These are phyloP conservation scores for Alternaria arborescens DNA, from an alignment of 2,329 filamentous ascomycete genomes.

Conservation along the genomic window DNA sequence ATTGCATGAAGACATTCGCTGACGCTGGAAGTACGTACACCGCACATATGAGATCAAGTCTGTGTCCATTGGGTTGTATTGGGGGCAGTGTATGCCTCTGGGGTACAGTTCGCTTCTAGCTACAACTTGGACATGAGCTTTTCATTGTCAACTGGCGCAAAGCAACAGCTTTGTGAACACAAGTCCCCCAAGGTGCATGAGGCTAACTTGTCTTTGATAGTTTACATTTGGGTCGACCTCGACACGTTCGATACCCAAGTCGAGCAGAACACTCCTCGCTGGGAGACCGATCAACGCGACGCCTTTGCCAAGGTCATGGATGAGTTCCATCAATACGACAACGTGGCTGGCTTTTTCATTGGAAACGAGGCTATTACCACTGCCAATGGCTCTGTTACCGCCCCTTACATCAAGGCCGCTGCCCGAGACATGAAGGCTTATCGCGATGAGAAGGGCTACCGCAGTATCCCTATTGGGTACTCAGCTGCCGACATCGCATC, in stretches of 20 bases:
- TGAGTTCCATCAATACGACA: slow-evolving; percentile 78
- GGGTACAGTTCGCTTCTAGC: background rate
- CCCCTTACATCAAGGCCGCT: slow-evolving; percentile 85
- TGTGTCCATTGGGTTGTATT: background rate
- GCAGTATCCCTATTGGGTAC: slow-evolving; percentile 85
- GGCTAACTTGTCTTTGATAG: slow-evolving; percentile 58
- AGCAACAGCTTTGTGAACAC: background rate
- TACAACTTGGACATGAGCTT: background rate
- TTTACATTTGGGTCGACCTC: slow-evolving; percentile 85
- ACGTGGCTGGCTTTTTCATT: slow-evolving; percentile 78
- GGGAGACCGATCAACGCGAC: slow-evolving; percentile 76
- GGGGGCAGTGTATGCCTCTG: background rate
- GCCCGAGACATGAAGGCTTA: slow-evolving; percentile 84
- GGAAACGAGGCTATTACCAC: slow-evolving; percentile 84
- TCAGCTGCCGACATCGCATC: slow-evolving; percentile 84
- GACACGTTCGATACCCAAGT: slow-evolving; percentile 75
- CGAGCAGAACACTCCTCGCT: slow-evolving; percentile 68
- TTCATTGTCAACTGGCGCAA: background rate
- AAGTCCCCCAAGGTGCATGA: background rate
- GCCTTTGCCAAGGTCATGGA: slow-evolving; percentile 78
- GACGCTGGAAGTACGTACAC: slow-evolving; percentile 59
- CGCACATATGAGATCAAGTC: background rate
- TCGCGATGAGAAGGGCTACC: slow-evolving; percentile 76
- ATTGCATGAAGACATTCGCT: slow-evolving; percentile 82
- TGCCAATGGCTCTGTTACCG: slow-evolving; percentile 65